A percentile compares a stretch with the other conserved stretches of the same genome.
These are phyloP conservation scores for Eucalyptus decipiens DNA, from an alignment of 345 rosid species.

Conservation along the genomic window DNA sequence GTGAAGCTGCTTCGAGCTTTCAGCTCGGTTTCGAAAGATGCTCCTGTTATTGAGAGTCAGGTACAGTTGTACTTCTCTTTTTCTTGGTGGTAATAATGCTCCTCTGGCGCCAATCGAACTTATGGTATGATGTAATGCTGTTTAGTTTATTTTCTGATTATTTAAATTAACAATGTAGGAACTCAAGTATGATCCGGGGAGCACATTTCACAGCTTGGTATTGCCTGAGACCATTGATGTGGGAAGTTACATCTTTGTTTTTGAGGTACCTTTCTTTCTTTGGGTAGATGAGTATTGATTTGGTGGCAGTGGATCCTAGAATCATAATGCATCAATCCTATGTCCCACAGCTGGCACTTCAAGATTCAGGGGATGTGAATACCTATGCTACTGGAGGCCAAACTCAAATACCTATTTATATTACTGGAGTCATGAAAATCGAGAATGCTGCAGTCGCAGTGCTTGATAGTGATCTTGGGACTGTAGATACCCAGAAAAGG, in stretches of 20 bases:
- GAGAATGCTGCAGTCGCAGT: constrained; percentile 67
- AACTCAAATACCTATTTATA: constrained; percentile 42
- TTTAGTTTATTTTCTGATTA: background rate
- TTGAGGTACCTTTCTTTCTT: constrained; percentile 46
- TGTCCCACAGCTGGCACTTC: constrained; percentile 43
- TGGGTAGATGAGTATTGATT: background rate
- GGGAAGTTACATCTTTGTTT: constrained; percentile 71
- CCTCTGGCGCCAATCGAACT: background rate
- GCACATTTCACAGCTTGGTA: constrained; percentile 31
- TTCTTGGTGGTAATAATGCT: background rate
- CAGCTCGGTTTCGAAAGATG: constrained; percentile 34
- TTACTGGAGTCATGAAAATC: constrained; percentile 53
- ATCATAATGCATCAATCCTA: background rate
- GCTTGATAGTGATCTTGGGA: constrained; percentile 83
- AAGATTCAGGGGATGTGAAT: constrained; percentile 45
- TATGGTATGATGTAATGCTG: background rate
- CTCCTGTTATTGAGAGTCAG: constrained; percentile 55
- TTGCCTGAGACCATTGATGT: constrained; percentile 58
- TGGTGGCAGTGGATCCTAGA: background rate
- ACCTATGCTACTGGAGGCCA: constrained; percentile 50
- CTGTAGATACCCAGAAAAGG: constrained; percentile 65
- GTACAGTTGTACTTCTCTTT: constrained; percentile 10
- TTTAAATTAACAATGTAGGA: constrained; percentile 31
- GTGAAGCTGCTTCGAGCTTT: constrained; percentile 58
- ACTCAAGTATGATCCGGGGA: constrained; percentile 55